A percentile compares a stretch with the other conserved stretches of the same genome.
Evolutionary conservation across 2,329 filamentous ascomycete species (phyloP).

Genomic region (Aspergillus costaricaensis): DNA sequence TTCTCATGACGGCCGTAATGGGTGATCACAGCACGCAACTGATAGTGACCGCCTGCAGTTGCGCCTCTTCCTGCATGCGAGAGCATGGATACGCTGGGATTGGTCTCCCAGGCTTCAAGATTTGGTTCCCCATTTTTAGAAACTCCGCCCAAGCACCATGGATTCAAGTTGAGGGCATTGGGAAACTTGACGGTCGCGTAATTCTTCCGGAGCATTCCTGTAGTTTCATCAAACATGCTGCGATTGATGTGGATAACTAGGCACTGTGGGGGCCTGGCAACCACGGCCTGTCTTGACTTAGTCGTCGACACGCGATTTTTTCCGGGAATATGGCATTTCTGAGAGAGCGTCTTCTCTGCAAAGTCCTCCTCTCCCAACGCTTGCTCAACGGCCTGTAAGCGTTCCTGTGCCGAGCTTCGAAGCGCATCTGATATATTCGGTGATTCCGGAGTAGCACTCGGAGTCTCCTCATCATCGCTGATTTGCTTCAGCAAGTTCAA

Average conservation of each 20-base stretch:
- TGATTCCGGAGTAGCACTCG: conserved; percentile 22
- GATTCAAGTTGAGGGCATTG: conserved; percentile 68
- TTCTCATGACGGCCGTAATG: conserved; percentile 92
- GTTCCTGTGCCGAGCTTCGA: conserved; percentile 46
- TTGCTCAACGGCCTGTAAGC: conserved; percentile 66
- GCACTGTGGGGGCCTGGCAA: conserved; percentile 78
- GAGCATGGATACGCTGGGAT: conserved; percentile 74
- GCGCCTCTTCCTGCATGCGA: conserved; percentile 60
- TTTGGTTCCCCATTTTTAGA: conserved; percentile 34
- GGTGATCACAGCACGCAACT: conserved; percentile 79
- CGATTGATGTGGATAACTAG: conserved; percentile 87
- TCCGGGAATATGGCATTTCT: conserved; percentile 66
- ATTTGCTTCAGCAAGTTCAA: conserved; percentile 47
- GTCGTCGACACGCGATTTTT: conserved; percentile 73
- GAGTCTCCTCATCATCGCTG: conserved; percentile 39
- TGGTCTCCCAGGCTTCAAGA: conserved; percentile 69
- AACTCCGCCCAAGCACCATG: conserved; percentile 77
- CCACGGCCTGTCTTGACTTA: conserved; percentile 86
- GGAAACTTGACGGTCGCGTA: conserved; percentile 78
- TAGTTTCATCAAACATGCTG: conserved; percentile 83
- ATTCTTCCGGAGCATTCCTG: conserved; percentile 81
- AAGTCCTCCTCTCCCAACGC: conserved; percentile 81
- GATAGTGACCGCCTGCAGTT: conserved; percentile 58
- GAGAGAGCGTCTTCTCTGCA: conserved; percentile 64
- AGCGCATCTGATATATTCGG: conserved; percentile 39